A percentile compares a stretch with the other conserved stretches of the same genome.
Evolutionary conservation across 129 eudicot species (phyloP).

Genomic region (Flaveria bidentis): DNA sequence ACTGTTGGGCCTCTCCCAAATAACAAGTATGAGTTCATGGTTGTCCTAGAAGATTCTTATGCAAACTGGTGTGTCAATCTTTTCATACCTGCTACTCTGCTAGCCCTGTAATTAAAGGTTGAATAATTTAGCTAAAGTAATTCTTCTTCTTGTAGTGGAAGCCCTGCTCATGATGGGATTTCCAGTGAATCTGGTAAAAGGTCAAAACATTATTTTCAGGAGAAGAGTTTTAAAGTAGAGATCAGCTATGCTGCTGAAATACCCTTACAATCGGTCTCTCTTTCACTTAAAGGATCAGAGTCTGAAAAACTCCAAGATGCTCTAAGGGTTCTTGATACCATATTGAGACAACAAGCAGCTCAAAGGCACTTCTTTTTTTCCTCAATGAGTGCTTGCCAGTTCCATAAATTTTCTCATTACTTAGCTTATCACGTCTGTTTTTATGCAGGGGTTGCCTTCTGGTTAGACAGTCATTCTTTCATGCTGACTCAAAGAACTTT

Average conservation of each 20-base stretch:
- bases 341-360: slow-evolving; percentile 92
- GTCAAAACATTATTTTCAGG: slow-evolving; percentile 54
- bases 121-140: slow-evolving; percentile 8
- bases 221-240: slow-evolving; percentile 67
- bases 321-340: slow-evolving; percentile 77
- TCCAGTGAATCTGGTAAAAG: slow-evolving; percentile 58
- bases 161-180: slow-evolving; percentile 42
- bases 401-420: not conserved
- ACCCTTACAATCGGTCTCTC: slow-evolving; percentile 56
- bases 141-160: slow-evolving; percentile 39
- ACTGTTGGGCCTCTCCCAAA: slow-evolving; percentile 77
- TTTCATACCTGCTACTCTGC: not conserved
- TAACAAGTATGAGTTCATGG: slow-evolving; percentile 63
- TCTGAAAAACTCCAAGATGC: slow-evolving; percentile 64
- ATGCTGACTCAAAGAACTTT: slow-evolving; percentile 68
- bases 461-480: slow-evolving; percentile 85
- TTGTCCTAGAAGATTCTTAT: slow-evolving; percentile 67
- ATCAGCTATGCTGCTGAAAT: slow-evolving; percentile 65
- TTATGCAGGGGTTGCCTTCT: slow-evolving; percentile 84
- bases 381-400: not conserved
- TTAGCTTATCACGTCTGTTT: slow-evolving; percentile 28
- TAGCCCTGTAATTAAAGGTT: slow-evolving; percentile 2
- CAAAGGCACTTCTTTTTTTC: slow-evolving; percentile 49
- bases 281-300: slow-evolving; percentile 62
- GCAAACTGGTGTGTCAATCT: slow-evolving; percentile 51